Base-by-base conservation (phyloP, 805 yeast species). In the Wickerhamiella spandovensis region DNA sequence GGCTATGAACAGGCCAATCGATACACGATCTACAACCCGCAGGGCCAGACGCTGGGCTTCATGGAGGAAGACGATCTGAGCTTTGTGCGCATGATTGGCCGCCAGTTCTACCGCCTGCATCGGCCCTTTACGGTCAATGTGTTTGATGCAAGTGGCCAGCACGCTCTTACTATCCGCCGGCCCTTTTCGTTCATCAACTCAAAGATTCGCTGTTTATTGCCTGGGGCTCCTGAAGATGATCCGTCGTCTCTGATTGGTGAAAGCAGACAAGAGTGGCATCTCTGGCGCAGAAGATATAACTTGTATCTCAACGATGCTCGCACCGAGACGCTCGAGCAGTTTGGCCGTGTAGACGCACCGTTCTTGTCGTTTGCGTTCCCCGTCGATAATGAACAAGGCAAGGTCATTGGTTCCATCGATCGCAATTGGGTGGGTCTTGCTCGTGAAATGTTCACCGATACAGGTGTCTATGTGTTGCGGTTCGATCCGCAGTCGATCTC, bases 361-460 rank as follows among this genome's bases (percentile, higher is more conserved):
- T 82, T 90, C 53, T 67, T 92, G 46, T 75, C 95, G 10, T 90
- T 88, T 72, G 85, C 83, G 51, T 92, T 92, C 65, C 89, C 94
- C 0, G 83, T 87, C 2, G 61, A 58, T 35, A 78, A 87, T 62
- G 79, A 72, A 39, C 48, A 69, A 0, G 81, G 80, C 0, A 67
- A 72, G 15, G 76, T 84, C 0, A 67, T 83, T 50, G 95, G 83
- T 0, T 72, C 84, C 1, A 90, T 92, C 1, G 92, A 87, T 64
- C 75, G 97, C 59, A 88, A 88, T 65, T 92, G 95, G 92, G 95
- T 84, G 5, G 98, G 98, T 0, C 68, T 92, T 42, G 95, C 94
- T 2, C 75, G 97, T 60, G 98, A 92, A 63, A 67, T 89, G 60
- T 82, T 90, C 61, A 89, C 97, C 0, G 97, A 92, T 65, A 84